phyloP scores from a whole-genome alignment of 1,284 basidiomycete genomes.

The Fistulina hepatica region DNA sequence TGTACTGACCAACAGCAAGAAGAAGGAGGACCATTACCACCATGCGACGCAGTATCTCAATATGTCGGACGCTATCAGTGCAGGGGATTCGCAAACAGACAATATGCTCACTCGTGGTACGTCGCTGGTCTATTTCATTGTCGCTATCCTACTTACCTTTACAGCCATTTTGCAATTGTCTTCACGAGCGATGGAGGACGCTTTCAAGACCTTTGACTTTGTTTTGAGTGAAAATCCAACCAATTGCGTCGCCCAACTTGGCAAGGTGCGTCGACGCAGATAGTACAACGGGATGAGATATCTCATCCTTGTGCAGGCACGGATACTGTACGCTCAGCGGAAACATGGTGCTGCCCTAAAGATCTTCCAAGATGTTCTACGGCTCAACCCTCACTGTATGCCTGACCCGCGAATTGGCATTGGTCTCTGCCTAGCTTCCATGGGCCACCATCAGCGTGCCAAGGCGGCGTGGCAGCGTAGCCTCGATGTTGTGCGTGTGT shows the following conservation, averaged over 20 bases:
- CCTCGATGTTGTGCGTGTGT: conserved; percentile 60
- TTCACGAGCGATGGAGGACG: conserved; percentile 67
- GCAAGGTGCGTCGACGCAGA: conserved; percentile 41
- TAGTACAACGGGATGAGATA: not conserved
- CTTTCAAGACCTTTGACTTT: conserved; percentile 69
- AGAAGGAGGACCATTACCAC: conserved; percentile 60
- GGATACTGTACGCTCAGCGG: conserved; percentile 71
- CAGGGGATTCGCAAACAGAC: conserved; percentile 26
- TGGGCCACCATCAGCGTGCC: conserved; percentile 72
- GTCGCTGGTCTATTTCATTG: conserved; percentile 10
- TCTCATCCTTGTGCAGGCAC: conserved; percentile 39
- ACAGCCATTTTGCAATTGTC: conserved; percentile 76
- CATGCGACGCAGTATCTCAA: conserved; percentile 67
- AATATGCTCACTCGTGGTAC: conserved; percentile 51
- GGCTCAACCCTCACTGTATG: conserved; percentile 61
- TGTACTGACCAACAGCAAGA: conserved; percentile 31
- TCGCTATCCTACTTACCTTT: conserved; percentile 9
- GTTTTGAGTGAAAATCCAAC: conserved; percentile 72
- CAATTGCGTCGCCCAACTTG: conserved; percentile 72
- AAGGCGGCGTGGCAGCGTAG: conserved; percentile 82
- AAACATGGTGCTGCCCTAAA: conserved; percentile 72
- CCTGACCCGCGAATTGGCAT: conserved; percentile 93
- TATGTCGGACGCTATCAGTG: no score
- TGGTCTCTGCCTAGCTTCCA: conserved; percentile 82
- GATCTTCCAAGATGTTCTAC: conserved; percentile 75